Percentiles rank a stretch among this genome's conserved stretches.
These are phyloP conservation scores for Daedaleopsis sinensis DNA, from an alignment of 768 basidiomycete species.

Conservation along the genomic window DNA sequence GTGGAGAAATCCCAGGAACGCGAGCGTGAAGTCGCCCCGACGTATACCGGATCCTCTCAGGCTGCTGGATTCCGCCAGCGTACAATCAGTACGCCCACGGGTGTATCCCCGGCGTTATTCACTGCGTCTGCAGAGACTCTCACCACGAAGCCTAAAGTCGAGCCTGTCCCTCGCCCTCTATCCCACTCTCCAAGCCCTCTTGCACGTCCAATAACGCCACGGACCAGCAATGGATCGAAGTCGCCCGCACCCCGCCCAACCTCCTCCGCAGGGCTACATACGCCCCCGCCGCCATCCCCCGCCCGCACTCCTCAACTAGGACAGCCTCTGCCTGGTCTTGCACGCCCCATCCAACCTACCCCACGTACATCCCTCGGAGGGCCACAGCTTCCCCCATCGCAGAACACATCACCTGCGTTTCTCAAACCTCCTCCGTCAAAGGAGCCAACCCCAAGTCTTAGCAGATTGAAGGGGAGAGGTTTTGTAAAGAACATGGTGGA, in stretches of 20 bases:
- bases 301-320: slow-evolving; percentile 29
- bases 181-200: slow-evolving; percentile 12
- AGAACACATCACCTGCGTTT: slow-evolving; percentile 59
- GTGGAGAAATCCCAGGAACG: slow-evolving; percentile 45
- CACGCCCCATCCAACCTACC: slow-evolving; percentile 55
- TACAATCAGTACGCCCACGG: slow-evolving; percentile 50
- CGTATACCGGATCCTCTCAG: slow-evolving; percentile 33
- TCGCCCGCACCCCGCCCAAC: slow-evolving; percentile 18
- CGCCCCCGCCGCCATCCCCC: slow-evolving; percentile 24
- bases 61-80: slow-evolving; percentile 42
- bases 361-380: slow-evolving; percentile 46
- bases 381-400: slow-evolving; percentile 47
- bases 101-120: slow-evolving; percentile 9
- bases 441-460: slow-evolving; percentile 81
- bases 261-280: slow-evolving; percentile 18
- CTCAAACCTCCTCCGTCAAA: slow-evolving; percentile 58
- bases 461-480: slow-evolving; percentile 80
- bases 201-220: slow-evolving; percentile 13
- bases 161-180: slow-evolving; percentile 8
- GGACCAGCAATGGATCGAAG: slow-evolving; percentile 4
- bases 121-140: slow-evolving; percentile 2
- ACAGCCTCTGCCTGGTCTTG: slow-evolving; percentile 39
- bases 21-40: slow-evolving; percentile 26
- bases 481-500: slow-evolving; percentile 86
- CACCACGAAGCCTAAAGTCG: slow-evolving; percentile 8